Base-by-base conservation (phyloP, 2,329 filamentous ascomycete species). In the Diaporthe sp. region DNA sequence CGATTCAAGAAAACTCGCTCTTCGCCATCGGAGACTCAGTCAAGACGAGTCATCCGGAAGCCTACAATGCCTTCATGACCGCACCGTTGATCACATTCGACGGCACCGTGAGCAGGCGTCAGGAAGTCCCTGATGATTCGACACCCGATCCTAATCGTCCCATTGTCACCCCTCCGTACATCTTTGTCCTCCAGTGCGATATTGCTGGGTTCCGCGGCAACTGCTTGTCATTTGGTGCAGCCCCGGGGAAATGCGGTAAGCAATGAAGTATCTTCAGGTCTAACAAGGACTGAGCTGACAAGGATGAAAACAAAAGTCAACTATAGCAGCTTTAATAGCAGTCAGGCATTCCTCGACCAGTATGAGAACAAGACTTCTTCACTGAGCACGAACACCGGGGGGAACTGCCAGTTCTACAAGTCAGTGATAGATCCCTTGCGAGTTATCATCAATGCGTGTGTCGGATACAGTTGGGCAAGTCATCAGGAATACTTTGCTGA, bases 381-480 rank as follows among this genome's bases (percentile, higher is more conserved):
- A 0, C 2, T 70, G 4, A 70, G 65, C 65, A 55, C 65, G 7
- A 70, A 70, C 34, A 70, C 65, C 28, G 65, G 65, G 4, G 65
- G 65, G 4, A 55, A 42, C 22, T 70, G 65, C 65, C 65, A 70
- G 10, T 55, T 70, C n/a, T 70, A 70, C 17, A 70, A 70, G 65
- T 70, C 22, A 70, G 65, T 70, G 0, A 22, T 19, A 3, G 5
- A 4, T 8, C 2, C 3, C n/a, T 31, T 31, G 2, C 13, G 17
- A 31, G 28, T 34, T 5, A 22, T 6, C 19, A 37, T 2, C 3
- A 12, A 7, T 12, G 6, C 19, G 1, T 19, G 22, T 53, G 31
- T 1, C n/a, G 10, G 4, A 5, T 15, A 7, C 37, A 42, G 28
- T 5, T 34, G 3, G 34, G 6, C 31, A 39, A 12, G 34, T 3